Conservation (phyloP, 768 basidiomycete species). For the Pisolithus microcarpus region DNA sequence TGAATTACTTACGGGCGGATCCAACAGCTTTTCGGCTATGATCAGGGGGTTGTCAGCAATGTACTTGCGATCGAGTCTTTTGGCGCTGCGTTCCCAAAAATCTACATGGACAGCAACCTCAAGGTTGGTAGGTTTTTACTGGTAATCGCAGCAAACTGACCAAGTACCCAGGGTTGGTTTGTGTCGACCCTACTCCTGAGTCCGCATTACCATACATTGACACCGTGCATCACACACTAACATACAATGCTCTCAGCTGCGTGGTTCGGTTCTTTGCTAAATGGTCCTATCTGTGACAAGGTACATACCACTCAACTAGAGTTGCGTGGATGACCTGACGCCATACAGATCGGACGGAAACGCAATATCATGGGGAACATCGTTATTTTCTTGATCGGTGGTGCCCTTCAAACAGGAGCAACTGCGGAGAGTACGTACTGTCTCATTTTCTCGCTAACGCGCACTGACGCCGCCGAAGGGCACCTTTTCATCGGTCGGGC, state of each 20-base stretch:
- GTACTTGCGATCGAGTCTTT: slow-evolving; percentile 30
- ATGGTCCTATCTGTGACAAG: slow-evolving; percentile 28
- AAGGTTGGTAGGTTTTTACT: slow-evolving; percentile 13
- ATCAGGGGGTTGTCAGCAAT: slow-evolving; percentile 27
- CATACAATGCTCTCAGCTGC: slow-evolving; percentile 15
- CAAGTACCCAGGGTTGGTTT: slow-evolving; percentile 22
- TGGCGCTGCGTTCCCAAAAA: slow-evolving; percentile 26
- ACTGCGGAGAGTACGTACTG: slow-evolving; percentile 13
- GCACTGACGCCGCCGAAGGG: slow-evolving; percentile 6
- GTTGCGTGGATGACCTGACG: background rate
- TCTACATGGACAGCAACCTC: slow-evolving; percentile 21
- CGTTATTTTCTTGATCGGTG: slow-evolving; percentile 23
- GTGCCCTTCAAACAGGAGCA: slow-evolving; percentile 26
- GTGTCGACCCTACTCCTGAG: slow-evolving; percentile 23
- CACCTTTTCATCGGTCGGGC: slow-evolving; percentile 26
- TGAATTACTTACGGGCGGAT: background rate
- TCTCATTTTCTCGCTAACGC: background rate
- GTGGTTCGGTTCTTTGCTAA: slow-evolving; percentile 23
- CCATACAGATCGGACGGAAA: slow-evolving; percentile 21
- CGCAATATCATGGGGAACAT: slow-evolving; percentile 22
- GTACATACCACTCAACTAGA: slow-evolving; percentile 2
- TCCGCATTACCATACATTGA: slow-evolving; percentile 7
- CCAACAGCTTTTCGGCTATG: slow-evolving; percentile 26
- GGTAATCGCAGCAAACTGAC: background rate
- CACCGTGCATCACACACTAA: slow-evolving; percentile 3